Percentiles rank a stretch among this genome's conserved stretches.
These are phyloP conservation scores for Bromus sterilis DNA, from an alignment of 176 grass and related monocot species.

Conservation along the genomic window DNA sequence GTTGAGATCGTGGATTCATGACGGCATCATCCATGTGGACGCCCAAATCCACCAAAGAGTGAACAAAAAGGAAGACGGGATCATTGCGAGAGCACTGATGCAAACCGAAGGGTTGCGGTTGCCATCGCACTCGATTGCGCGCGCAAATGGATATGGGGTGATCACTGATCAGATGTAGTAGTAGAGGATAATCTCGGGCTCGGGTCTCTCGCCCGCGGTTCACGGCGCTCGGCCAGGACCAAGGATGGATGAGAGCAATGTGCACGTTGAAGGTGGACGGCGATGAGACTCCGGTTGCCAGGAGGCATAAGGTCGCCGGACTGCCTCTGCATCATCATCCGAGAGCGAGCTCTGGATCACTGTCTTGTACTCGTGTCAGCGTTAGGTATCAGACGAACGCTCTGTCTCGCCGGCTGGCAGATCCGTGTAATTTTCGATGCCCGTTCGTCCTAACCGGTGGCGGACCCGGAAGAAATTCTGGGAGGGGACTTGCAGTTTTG, in stretches of 20 bases:
- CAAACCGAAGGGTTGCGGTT: background rate
- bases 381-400: too few species aligned
- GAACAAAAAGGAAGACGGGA: background rate
- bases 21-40: background rate
- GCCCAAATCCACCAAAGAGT: background rate
- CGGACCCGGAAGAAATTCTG: too few species aligned
- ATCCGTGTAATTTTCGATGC: too few species aligned
- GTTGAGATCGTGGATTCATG: background rate
- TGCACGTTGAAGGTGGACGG: background rate
- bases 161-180: background rate
- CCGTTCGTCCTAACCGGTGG: too few species aligned
- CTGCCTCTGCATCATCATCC: too few species aligned
- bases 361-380: too few species aligned
- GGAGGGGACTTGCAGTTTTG: too few species aligned
- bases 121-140: background rate
- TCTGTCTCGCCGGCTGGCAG: too few species aligned
- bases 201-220: background rate
- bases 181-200: background rate
- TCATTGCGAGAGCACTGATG: background rate
- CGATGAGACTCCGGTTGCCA: background rate
- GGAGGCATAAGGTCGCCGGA: too few species aligned
- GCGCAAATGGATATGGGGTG: background rate
- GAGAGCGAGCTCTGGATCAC: too few species aligned
- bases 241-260: background rate
- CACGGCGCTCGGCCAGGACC: background rate